Evolutionary conservation across 495 filamentous ascomycete genomes (phyloP).

Genomic region (Xylaria longipes): DNA sequence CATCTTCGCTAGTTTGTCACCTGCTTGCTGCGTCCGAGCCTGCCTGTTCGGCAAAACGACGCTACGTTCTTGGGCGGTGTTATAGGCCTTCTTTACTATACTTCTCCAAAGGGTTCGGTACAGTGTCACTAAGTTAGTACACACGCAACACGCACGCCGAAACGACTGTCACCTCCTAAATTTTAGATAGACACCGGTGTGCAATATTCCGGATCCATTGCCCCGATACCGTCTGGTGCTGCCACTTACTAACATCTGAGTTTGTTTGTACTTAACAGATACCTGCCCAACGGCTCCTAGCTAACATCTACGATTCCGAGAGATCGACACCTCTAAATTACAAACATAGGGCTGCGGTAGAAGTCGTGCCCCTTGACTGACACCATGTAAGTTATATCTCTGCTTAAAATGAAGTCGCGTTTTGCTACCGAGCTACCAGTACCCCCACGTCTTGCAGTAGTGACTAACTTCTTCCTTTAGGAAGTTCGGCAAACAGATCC

Average conservation of each 20-base stretch:
- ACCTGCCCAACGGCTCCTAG: background rate
- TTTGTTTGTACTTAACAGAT: slow-evolving; percentile 18
- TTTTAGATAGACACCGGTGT: slow-evolving; percentile 17
- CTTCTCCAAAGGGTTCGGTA: background rate
- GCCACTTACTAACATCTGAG: slow-evolving; percentile 27
- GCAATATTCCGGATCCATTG: background rate
- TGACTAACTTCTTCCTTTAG: slow-evolving; percentile 50
- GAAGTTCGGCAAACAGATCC: slow-evolving; percentile 99
- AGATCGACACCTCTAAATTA: background rate
- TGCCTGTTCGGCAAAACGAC: background rate
- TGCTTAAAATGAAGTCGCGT: background rate
- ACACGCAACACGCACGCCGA: background rate
- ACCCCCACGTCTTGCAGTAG: background rate
- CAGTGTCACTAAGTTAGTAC: background rate
- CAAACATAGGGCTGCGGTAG: slow-evolving; percentile 8
- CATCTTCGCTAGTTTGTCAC: background rate
- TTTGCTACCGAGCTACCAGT: background rate
- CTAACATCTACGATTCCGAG: background rate
- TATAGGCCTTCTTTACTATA: background rate
- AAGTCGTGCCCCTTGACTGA: slow-evolving; percentile 14
- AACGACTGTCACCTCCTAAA: background rate
- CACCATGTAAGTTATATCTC: slow-evolving; percentile 41
- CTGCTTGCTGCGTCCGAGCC: slow-evolving; percentile 3
- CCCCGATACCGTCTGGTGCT: slow-evolving; percentile 18
- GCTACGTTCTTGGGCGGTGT: background rate